These are phyloP conservation scores for Allomyces macrogynus DNA, from an alignment of 192 early-diverging fungal species.

Conservation along the genomic window DNA sequence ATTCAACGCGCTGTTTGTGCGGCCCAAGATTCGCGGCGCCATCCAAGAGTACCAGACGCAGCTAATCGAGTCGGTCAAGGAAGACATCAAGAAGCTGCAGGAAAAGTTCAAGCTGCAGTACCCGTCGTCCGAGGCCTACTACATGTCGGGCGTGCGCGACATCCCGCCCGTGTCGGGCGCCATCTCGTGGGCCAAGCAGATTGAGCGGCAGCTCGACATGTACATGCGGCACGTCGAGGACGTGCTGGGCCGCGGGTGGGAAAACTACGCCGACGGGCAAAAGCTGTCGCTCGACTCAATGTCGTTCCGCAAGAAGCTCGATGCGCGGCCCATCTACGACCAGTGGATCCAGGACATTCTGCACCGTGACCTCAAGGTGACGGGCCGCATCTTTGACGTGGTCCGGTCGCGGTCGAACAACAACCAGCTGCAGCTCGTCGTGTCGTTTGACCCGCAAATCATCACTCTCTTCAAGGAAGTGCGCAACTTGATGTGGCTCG, in stretches of 20 bases:
- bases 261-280: constrained; percentile 89
- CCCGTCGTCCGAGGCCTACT: constrained; percentile 62
- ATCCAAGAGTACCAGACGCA: constrained; percentile 99
- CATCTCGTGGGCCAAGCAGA: constrained; percentile 93
- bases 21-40: constrained; percentile 98
- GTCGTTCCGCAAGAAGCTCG: constrained; percentile 84
- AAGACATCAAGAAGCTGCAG: constrained; percentile 87
- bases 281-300: constrained; percentile 69
- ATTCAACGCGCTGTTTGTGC: constrained; percentile 98
- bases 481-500: constrained; percentile 84
- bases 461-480: constrained; percentile 99
- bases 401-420: constrained; percentile 53
- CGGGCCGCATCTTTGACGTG: constrained; percentile 79
- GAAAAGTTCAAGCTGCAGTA: constrained; percentile 91
- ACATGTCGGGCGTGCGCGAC: constrained; percentile 84
- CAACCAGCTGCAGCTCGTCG: constrained; percentile 49
- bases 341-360: constrained; percentile 73
- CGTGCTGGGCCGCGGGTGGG: constrained; percentile 94
- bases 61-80: constrained; percentile 92
- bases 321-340: constrained; percentile 77
- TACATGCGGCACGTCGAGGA: constrained; percentile 97
- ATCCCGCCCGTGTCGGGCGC: constrained; percentile 76
- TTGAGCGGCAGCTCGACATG: constrained; percentile 83
- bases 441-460: constrained; percentile 87
- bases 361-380: constrained; percentile 56